Evolutionary conservation across 2,329 filamentous ascomycete species (phyloP).

Genomic region (Sphaerulina musiva): DNA sequence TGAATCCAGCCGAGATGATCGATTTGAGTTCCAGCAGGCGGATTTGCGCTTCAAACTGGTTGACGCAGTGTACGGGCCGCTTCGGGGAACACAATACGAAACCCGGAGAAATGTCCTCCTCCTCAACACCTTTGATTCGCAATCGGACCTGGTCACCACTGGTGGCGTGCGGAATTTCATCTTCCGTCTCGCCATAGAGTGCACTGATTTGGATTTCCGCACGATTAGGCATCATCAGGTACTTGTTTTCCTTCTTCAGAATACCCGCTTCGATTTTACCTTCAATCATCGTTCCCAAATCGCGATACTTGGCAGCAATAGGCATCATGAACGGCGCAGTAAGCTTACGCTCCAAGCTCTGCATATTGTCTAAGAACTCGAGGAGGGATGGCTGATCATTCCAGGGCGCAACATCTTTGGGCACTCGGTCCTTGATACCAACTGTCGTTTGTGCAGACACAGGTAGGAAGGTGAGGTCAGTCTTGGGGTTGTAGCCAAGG

Average conservation of each 20-base stretch:
- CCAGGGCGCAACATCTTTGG: slow-evolving; percentile 71
- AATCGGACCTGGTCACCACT: slow-evolving; percentile 93
- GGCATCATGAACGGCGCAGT: slow-evolving; percentile 99
- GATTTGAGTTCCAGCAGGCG: slow-evolving; percentile 89
- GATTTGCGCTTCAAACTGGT: slow-evolving; percentile 91
- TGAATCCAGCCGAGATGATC: slow-evolving; percentile 90
- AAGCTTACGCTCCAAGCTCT: slow-evolving; percentile 85
- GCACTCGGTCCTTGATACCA: slow-evolving; percentile 83
- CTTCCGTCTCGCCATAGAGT: slow-evolving; percentile 91
- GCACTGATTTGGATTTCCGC: slow-evolving; percentile 74
- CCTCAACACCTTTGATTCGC: slow-evolving; percentile 87
- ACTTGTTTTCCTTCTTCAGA: slow-evolving; percentile 77
- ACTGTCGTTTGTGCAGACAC: slow-evolving; percentile 81
- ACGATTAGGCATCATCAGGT: slow-evolving; percentile 94
- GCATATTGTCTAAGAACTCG: slow-evolving; percentile 92
- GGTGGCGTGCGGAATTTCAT: slow-evolving; percentile 73
- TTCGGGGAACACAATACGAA: slow-evolving; percentile 96
- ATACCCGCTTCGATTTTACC: slow-evolving; percentile 95
- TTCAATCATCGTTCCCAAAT: slow-evolving; percentile 96
- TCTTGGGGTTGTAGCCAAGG: slow-evolving; percentile 90
- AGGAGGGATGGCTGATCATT: slow-evolving; percentile 84
- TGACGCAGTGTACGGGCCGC: slow-evolving; percentile 84
- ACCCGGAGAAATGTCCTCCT: slow-evolving; percentile 91
- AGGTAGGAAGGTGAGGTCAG: slow-evolving; percentile 90
- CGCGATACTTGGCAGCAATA: slow-evolving; percentile 88